Percentiles rank a stretch among this genome's conserved stretches.
Evolutionary conservation across 768 basidiomycete species (phyloP).

Genomic region (Kwoniella pini): DNA sequence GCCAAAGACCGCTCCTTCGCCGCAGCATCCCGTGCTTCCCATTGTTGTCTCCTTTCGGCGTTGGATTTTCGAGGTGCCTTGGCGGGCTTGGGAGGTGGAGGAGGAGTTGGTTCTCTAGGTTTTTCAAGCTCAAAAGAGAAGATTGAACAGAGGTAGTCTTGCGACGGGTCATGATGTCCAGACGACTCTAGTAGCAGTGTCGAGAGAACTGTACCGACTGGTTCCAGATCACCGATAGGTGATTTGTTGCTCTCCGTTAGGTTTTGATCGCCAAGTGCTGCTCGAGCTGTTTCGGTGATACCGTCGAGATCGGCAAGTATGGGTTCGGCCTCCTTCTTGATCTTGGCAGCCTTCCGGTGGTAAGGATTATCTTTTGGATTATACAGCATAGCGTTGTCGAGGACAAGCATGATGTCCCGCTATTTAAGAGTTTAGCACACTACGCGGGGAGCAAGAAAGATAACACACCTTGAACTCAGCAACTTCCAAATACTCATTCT

Average conservation of each 20-base stretch:
- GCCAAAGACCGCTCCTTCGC: constrained; percentile 23
- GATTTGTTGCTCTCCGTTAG: too few relatives aligned
- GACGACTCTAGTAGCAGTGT: constrained; percentile 57
- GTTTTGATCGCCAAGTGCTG: too few relatives aligned
- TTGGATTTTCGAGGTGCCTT: constrained; percentile 17
- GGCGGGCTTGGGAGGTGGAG: constrained; percentile 55
- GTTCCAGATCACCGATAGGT: constrained; percentile 79
- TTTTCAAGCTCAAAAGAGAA: constrained; percentile 69
- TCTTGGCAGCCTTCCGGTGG: constrained; percentile 68
- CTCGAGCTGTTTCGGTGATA: constrained; percentile 1
- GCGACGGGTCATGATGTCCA: constrained; percentile 60
- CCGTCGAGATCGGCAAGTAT: constrained; percentile 58
- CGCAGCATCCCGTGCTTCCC: constrained; percentile 30
- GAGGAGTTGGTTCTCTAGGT: constrained; percentile 65
- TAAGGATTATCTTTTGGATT: constrained; percentile 73
- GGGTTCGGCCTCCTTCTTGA: constrained; percentile 59
- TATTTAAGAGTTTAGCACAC: constrained; percentile 26
- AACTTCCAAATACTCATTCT: constrained; percentile 71
- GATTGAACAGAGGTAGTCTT: constrained; percentile 66
- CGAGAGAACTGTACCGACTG: constrained; percentile 64
- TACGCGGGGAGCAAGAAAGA: neutral
- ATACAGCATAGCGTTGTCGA: constrained; percentile 85
- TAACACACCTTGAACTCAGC: constrained; percentile 64
- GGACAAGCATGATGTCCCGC: constrained; percentile 76
- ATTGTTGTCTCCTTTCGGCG: constrained; percentile 24